Evolutionary conservation across 2,329 filamentous ascomycete species (phyloP), one percentile per base, ranked within the genome.

Genomic region (Drechslerella coelobrocha): DNA sequence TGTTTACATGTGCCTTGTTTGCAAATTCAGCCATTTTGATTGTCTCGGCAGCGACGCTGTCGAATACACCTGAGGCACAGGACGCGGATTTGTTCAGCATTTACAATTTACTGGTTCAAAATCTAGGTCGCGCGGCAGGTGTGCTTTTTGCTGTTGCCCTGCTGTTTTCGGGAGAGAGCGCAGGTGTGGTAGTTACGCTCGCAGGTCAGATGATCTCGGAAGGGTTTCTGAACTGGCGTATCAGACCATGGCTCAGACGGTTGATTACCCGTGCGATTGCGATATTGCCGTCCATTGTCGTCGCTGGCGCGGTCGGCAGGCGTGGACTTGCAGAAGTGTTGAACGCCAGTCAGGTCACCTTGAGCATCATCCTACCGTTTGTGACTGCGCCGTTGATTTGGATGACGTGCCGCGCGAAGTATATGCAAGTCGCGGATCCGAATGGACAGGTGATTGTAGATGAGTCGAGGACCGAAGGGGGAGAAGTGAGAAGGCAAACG

Each of bases 201-300:
- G 85, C 91, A 0, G 91, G 91, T 0, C 91, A 96, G 78, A 94
- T 96, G 87, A 88, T 96, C 21, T 88, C 86, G 72, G 91, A 95
- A 78, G 91, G 91, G 5, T 90, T 91, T 71, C 78, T 96, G 47
- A 85, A 86, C 50, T 92, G 90, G 89, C 85, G 80, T 3, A 79
- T 92, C 29, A 83, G 83, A 71, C 91, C 91, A 0, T 96, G 91
- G 91, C 76, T 92, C 8, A 87, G 91, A 1, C 84, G 91, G 9
- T 83, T 95, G 2, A 79, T 93, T 53, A 95, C 91, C 0, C 85
- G 91, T 24, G 85, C 84, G 53, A 90, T 96, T 77, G 91, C 88
- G 76, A 92, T 96, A 77, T 87, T 87, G 0, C 91, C 91, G 0
- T 88, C 85, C 68, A 91, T 96, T 78, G 86, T 94, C 76, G 91